Evolutionary conservation across 23 red algal species (phyloP), one percentile per base, ranked within the genome.

Genomic region (Agarophyton chilense): DNA sequence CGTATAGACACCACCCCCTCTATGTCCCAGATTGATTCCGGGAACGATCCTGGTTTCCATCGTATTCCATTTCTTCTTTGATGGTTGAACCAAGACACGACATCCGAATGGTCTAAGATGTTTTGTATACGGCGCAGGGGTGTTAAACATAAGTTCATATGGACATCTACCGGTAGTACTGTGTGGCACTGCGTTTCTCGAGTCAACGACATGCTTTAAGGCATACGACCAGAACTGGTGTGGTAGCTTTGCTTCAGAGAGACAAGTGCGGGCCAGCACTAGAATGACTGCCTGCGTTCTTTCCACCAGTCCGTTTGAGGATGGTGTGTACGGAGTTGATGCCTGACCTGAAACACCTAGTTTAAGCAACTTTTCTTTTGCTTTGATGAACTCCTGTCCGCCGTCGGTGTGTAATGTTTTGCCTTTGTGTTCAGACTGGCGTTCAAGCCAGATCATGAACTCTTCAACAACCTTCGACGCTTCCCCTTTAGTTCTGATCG

Each of bases 231-330:
- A 72, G 38, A 9, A 85, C 0, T 68, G 18, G 28, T 1, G 10
- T 3, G 58, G 57, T 0, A 85, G 29, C 21, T 49, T 19, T 0
- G 81, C 24, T 47, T 85, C 22, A 70, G n/a, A 28, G 10, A 85
- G 60, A 26, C 28, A 62, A 24, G 81, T 29, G 8, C 81, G 81
- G 22, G 39, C 42, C 3, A 22, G 19, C 42, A 14, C 26, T 21
- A 85, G 12, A 6, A 70, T 8, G 17, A 70, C 57, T 22, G 41
- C 60, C 5, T 42, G 22, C 26, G 9, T 29, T 12, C 60, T 21
- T 26, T 85, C 81, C 10, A 29, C 60, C 22, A 85, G 33, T 17
- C 81, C 81, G 33, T 85, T 85, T 1, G 81, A 71, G 19, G 32
- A 42, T 50, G 81, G 63, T 46, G 60, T 85, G 44, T 85, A 67